A percentile compares a stretch with the other conserved stretches of the same genome.
Conservation (phyloP, 1,284 basidiomycete species). For the Malassezia brasiliensis region DNA sequence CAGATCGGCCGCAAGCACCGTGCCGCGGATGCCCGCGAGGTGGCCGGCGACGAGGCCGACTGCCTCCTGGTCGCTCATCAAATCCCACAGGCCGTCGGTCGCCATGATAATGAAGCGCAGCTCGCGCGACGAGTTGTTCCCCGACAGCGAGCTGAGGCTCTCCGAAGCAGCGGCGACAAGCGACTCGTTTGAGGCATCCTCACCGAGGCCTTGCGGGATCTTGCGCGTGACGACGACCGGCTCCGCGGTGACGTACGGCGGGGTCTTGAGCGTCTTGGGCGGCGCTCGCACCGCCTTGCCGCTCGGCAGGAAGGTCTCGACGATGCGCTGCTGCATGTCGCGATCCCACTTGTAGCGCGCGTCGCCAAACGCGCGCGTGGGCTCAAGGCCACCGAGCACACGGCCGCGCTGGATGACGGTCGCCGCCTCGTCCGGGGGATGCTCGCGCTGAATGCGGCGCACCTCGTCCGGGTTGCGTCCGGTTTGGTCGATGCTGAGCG, state of each 20-base stretch:
- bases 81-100: constrained; percentile 91
- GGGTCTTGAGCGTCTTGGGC: constrained; percentile 50
- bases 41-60: constrained; percentile 60
- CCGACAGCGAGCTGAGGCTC: background rate
- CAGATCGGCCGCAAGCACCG: constrained; percentile 29
- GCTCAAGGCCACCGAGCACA: constrained; percentile 76
- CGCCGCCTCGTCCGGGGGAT: constrained; percentile 63
- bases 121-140: constrained; percentile 22
- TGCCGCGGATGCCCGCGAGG: constrained; percentile 37
- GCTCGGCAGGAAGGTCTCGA: constrained; percentile 47
- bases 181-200: constrained; percentile 48
- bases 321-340: constrained; percentile 48
- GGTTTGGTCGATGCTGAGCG: constrained; percentile 87
- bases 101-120: constrained; percentile 62
- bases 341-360: constrained; percentile 71
- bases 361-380: constrained; percentile 87
- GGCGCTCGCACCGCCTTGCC: constrained; percentile 26
- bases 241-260: constrained; percentile 81
- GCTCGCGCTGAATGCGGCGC: constrained; percentile 70
- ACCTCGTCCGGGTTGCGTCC: constrained; percentile 77
- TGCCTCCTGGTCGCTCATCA: constrained; percentile 86
- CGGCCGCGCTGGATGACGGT: constrained; percentile 66
- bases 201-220: constrained; percentile 1
- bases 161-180: constrained; percentile 2
- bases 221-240: constrained; percentile 54